Conservation (phyloP, 768 basidiomycete species). For the Podaxis sp. region DNA sequence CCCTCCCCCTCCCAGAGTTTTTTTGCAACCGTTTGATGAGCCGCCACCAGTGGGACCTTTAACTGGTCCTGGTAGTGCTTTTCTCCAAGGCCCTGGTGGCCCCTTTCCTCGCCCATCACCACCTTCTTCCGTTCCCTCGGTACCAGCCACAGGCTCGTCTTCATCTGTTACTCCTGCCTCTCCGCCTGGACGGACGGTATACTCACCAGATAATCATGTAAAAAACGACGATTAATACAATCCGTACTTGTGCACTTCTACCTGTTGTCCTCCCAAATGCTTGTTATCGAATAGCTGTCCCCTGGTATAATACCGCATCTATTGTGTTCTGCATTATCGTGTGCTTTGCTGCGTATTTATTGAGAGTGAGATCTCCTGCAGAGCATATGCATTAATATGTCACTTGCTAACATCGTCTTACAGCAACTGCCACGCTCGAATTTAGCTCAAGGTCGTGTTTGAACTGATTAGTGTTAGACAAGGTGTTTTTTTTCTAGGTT, state of each 20-base stretch:
- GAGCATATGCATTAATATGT: too few relatives aligned
- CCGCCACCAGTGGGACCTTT: conserved; percentile 29
- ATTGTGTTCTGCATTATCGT: background rate
- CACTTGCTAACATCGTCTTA: background rate
- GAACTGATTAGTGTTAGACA: background rate
- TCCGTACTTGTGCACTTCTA: background rate
- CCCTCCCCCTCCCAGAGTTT: background rate
- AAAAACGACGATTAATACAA: background rate
- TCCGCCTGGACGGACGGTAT: conserved; percentile 63
- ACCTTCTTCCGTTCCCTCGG: background rate
- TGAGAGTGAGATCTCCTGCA: background rate
- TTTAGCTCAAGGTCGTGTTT: background rate
- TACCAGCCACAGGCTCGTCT: conserved; percentile 1
- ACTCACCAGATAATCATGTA: conserved; percentile 31
- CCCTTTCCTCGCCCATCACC: conserved; percentile 33
- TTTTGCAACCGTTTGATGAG: conserved; percentile 13
- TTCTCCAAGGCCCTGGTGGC: conserved; percentile 40
- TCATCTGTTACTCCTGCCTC: conserved; percentile 23
- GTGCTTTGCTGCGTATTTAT: background rate
- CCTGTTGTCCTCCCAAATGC: background rate
- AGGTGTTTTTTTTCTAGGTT: background rate
- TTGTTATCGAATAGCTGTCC: background rate
- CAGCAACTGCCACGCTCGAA: background rate
- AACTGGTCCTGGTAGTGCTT: conserved; percentile 50
- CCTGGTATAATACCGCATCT: background rate